phyloP scores from a whole-genome alignment of 2,329 filamentous ascomycete species.

The Colletotrichum eleusines region DNA sequence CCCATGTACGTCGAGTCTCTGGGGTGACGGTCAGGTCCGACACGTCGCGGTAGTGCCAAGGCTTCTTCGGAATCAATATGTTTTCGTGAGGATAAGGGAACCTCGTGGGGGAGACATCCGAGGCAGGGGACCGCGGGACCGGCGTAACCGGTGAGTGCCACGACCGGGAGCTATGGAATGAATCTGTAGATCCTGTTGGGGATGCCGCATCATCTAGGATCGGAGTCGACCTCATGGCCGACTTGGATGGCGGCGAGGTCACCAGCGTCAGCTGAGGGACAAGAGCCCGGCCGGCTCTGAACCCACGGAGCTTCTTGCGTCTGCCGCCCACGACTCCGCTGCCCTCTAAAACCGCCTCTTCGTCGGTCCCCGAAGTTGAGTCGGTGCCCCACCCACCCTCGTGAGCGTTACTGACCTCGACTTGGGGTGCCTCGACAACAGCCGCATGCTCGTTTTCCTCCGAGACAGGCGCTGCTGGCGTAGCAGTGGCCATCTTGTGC shows the following conservation, averaged over 20 bases:
- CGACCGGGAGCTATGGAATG: constrained; percentile 66
- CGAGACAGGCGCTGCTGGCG: neutral
- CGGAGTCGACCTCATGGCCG: constrained; percentile 37
- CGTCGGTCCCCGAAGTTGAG: constrained; percentile 32
- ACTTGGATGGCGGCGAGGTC: constrained; percentile 55
- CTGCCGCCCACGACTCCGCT: constrained; percentile 48
- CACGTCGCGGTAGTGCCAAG: constrained; percentile 47
- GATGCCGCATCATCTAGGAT: constrained; percentile 50
- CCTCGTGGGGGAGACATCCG: constrained; percentile 50
- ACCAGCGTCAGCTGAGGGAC: constrained; percentile 49
- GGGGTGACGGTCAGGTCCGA: constrained; percentile 53
- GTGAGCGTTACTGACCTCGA: neutral
- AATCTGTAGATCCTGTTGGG: constrained; percentile 61
- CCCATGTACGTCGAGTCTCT: constrained; percentile 48
- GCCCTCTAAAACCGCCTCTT: constrained; percentile 48
- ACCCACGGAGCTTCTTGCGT: constrained; percentile 48
- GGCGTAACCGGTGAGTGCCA: constrained; percentile 62
- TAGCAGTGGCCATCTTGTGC: constrained; percentile 35
- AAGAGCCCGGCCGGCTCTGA: constrained; percentile 47
- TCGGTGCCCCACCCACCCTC: constrained; percentile 11
- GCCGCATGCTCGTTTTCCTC: neutral
- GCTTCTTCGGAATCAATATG: constrained; percentile 51
- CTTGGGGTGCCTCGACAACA: neutral
- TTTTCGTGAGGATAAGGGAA: constrained; percentile 57
- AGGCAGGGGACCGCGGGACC: constrained; percentile 59